Evolutionary conservation across 106 monocot genomes (phyloP).

Genomic region (Chionographis japonica): DNA sequence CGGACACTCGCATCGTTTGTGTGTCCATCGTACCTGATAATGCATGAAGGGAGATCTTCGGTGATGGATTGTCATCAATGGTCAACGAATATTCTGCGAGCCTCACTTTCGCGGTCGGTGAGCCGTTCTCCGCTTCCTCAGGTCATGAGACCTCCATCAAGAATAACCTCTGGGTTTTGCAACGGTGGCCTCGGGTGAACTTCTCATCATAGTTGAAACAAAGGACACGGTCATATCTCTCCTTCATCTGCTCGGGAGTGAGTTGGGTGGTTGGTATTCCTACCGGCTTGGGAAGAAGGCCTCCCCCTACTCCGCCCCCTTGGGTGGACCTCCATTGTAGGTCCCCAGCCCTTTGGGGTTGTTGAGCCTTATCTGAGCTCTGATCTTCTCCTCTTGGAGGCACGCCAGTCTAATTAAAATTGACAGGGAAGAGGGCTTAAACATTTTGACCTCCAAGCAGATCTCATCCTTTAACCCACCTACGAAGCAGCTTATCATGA

Average conservation of each 20-base stretch:
- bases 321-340: no score
- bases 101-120: neutral
- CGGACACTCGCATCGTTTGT: constrained; percentile 4
- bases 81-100: neutral
- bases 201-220: constrained; percentile 17
- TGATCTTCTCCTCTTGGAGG: neutral
- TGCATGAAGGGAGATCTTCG: constrained; percentile 1
- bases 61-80: neutral
- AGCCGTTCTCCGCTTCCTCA: neutral
- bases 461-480: neutral
- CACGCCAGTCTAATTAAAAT: neutral
- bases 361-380: neutral
- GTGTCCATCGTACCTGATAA: neutral
- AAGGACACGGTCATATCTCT: neutral
- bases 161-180: neutral
- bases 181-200: neutral
- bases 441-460: neutral
- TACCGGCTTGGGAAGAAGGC: no score
- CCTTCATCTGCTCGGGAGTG: neutral
- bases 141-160: neutral
- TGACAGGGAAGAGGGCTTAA: neutral
- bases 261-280: no score
- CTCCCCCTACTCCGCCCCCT: no score
- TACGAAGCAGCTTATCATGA: neutral
- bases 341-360: no score